Conservation (phyloP, 2,329 filamentous ascomycete species). For the Paradendryphiella salina region DNA sequence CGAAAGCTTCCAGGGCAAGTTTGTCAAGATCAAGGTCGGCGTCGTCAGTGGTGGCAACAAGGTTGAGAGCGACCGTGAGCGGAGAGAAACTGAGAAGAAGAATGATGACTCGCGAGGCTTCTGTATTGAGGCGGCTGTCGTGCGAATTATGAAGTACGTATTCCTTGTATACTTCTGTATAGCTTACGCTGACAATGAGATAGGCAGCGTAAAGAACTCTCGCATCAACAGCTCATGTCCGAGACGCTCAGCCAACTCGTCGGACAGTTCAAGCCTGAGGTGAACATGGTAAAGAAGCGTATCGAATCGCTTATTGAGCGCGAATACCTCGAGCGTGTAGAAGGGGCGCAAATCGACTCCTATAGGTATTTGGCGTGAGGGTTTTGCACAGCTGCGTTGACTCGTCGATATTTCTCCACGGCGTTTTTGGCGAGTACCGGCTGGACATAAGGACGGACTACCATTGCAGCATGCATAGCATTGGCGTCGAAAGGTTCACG, state of each 20-base stretch:
- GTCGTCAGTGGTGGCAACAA: conserved; percentile 80
- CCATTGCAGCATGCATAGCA: conserved; percentile 17
- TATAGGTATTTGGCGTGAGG: conserved; percentile 73
- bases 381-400: not conserved
- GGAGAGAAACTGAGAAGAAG: conserved; percentile 73
- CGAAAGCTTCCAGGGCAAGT: conserved; percentile 75
- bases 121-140: conserved; percentile 74
- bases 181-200: conserved; percentile 20
- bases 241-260: conserved; percentile 73
- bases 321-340: conserved; percentile 77
- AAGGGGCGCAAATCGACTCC: conserved; percentile 63
- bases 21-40: conserved; percentile 85
- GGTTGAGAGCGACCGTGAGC: conserved; percentile 72
- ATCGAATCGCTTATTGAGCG: conserved; percentile 76
- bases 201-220: conserved; percentile 73
- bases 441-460: conserved; percentile 5
- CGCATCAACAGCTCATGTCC: conserved; percentile 69
- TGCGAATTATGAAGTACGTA: conserved; percentile 85
- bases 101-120: conserved; percentile 72
- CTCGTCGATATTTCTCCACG: not conserved
- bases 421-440: conserved; percentile 3
- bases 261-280: conserved; percentile 73
- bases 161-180: not conserved
- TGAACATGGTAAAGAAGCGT: conserved; percentile 77
- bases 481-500: conserved; percentile 9